Evolutionary conservation across 306 rosid species (phyloP), one percentile per base, ranked within the genome.

Genomic region (Medicago lupulina): DNA sequence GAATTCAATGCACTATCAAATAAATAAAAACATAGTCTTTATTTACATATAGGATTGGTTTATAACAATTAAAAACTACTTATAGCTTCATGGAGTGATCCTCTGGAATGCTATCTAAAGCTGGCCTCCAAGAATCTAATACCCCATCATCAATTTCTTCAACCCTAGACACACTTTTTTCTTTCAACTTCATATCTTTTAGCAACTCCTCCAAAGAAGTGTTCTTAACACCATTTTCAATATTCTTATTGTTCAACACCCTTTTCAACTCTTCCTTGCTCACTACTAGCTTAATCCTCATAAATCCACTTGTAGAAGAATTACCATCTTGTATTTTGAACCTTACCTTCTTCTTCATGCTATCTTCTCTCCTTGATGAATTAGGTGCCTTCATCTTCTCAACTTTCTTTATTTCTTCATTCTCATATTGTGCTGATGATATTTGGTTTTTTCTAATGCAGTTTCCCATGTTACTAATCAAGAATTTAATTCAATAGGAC

Each of bases 61-160:
- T 1, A 47, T n/a, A 16, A 40, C 46, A 46, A 38, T 14, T 25
- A n/a, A n/a, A n/a, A n/a, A 46, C 4, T 11, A 66, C 34, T 51
- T 34, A 74, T 34, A 34, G 38, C 65, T 73, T 74, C 51, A 47
- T 53, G 17, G 79, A 84, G 19, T 34, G 31, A 62, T 86, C 87
- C 79, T 92, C 96, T 13, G 93, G 84, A 83, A 90, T 88, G 68
- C 86, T 84, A 71, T 91, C 94, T 77, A 89, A 84, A 81, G 44
- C 81, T 62, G 96, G 96, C 54, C 79, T 88, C 96, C 93, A 87
- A 67, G 78, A 72, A 54, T 71, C 75, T 0, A 57, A 51, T 59
- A 60, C 79, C 11, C 54, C 80, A 43, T 31, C 72, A 67, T 31
- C 72, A 67, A 31, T 44, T 25, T 65, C 74, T 66, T 65, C 85